A percentile compares a stretch with the other conserved stretches of the same genome.
phyloP scores from a whole-genome alignment of 73 alveolate genomes.

The Paramecium tetraurelia region DNA sequence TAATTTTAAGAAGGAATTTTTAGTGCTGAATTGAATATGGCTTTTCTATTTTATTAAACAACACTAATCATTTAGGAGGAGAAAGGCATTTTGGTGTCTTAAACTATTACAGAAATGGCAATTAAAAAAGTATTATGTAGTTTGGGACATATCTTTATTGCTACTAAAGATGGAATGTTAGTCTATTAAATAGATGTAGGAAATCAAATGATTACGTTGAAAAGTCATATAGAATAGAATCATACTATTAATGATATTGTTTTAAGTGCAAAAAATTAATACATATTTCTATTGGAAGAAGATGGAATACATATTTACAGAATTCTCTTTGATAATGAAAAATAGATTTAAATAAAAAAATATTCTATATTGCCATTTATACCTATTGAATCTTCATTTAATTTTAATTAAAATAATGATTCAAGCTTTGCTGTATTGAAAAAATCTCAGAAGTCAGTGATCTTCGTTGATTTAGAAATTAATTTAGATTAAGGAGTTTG shows the following conservation, averaged over 20 bases:
- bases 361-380: neutral
- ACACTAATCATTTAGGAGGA: neutral
- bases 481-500: neutral
- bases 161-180: neutral
- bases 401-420: neutral
- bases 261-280: neutral
- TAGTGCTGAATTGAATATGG: neutral
- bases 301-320: constrained; percentile 2
- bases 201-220: neutral
- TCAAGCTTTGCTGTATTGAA: neutral
- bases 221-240: neutral
- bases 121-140: neutral
- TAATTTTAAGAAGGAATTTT: neutral
- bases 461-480: neutral
- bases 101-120: neutral
- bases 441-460: neutral
- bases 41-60: neutral
- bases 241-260: neutral
- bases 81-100: neutral
- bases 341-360: neutral
- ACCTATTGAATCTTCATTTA: neutral
- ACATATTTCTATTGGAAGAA: neutral
- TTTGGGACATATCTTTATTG: neutral
- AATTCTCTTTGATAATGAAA: neutral
- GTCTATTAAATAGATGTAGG: neutral